Percentiles rank a stretch among this genome's conserved stretches.
Conservation (phyloP, 2,329 filamentous ascomycete species). For the Epichloe baconii region DNA sequence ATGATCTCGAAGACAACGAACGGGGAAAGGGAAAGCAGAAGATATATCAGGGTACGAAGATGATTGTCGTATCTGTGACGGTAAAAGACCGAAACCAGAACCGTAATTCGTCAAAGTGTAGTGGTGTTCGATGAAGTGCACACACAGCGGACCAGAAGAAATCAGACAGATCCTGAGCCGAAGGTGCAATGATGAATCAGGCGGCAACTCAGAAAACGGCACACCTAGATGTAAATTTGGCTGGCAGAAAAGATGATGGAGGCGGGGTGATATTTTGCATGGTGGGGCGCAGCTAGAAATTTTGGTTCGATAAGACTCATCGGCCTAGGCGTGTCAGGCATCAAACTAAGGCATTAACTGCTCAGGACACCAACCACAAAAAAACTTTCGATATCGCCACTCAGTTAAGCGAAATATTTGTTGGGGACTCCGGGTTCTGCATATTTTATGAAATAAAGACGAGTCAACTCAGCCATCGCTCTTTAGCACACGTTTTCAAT, state of each 20-base stretch:
- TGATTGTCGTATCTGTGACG: background rate
- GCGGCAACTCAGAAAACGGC: conserved; percentile 10
- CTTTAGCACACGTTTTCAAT: background rate
- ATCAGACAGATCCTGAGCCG: conserved; percentile 7
- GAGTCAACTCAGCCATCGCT: background rate
- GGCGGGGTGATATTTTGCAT: conserved; percentile 28
- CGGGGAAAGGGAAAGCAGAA: conserved; percentile 1
- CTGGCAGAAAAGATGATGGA: conserved; percentile 11
- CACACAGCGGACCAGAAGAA: background rate
- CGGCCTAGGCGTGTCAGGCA: conserved; percentile 17
- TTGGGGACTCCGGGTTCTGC: too few relatives aligned
- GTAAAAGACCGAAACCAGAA: background rate
- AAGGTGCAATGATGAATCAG: conserved; percentile 6
- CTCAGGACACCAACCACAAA: background rate
- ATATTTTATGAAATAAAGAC: too few relatives aligned
- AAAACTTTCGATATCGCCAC: conserved; percentile 1
- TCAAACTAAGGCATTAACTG: conserved; percentile 22
- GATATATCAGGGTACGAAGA: background rate
- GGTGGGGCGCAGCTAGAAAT: conserved; percentile 25
- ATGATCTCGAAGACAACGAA: conserved; percentile 4
- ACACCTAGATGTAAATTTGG: background rate
- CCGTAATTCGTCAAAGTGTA: background rate
- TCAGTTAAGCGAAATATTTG: too few relatives aligned
- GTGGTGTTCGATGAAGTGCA: background rate
- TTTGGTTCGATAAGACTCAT: conserved; percentile 16